phyloP scores from a whole-genome alignment of 2,329 filamentous ascomycete genomes.

The Fusarium sp. region DNA sequence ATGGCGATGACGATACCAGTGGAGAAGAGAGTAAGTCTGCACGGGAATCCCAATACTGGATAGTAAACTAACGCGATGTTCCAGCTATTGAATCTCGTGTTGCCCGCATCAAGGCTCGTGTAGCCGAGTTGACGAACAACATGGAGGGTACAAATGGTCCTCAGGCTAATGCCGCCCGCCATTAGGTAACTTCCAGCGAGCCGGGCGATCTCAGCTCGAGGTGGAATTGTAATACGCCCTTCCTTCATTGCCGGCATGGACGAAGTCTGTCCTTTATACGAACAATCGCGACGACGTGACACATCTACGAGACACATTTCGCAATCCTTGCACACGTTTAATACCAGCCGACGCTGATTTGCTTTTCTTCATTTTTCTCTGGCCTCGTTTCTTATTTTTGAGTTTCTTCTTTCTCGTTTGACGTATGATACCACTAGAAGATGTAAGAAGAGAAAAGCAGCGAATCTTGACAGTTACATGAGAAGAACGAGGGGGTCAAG shows the following conservation, averaged over 20 bases:
- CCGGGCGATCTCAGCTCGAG: background rate
- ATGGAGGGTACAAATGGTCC: constrained; percentile 68
- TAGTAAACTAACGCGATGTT: constrained; percentile 33
- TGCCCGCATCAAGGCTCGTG: constrained; percentile 95
- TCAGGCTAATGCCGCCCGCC: constrained; percentile 32
- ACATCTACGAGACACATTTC: constrained; percentile 36
- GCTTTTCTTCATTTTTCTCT: constrained; percentile 38
- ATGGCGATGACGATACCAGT: constrained; percentile 87
- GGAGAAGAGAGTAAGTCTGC: constrained; percentile 86
- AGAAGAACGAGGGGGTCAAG: constrained; percentile 19
- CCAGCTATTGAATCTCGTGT: constrained; percentile 96
- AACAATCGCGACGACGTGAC: constrained; percentile 22
- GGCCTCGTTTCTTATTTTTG: constrained; percentile 25
- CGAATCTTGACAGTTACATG: constrained; percentile 31
- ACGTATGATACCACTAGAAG: constrained; percentile 46
- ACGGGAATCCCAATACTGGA: background rate
- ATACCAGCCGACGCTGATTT: constrained; percentile 39
- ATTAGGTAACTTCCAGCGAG: constrained; percentile 11
- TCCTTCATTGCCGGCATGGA: constrained; percentile 10
- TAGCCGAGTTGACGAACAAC: constrained; percentile 90
- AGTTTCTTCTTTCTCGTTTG: constrained; percentile 28
- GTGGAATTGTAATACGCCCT: constrained; percentile 9
- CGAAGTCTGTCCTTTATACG: constrained; percentile 24
- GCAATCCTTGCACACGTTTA: constrained; percentile 36
- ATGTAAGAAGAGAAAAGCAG: constrained; percentile 39